These are phyloP conservation scores for Laguncularia racemosa DNA, from an alignment of 345 rosid species.

Conservation along the genomic window DNA sequence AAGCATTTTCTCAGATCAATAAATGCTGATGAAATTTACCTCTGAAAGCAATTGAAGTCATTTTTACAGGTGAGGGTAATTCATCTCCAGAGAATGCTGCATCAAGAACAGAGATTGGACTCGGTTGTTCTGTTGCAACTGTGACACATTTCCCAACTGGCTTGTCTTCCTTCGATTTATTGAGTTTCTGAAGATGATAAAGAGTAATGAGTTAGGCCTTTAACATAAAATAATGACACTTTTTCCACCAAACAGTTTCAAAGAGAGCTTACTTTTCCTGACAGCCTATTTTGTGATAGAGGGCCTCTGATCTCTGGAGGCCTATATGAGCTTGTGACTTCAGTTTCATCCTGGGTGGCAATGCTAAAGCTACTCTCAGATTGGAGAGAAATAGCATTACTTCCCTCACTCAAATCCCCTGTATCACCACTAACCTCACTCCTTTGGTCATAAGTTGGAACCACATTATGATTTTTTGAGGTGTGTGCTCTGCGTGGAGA, in stretches of 20 bases:
- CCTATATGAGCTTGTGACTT: slow-evolving; percentile 54
- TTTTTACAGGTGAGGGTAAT: slow-evolving; percentile 77
- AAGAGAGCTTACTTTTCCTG: slow-evolving; percentile 30
- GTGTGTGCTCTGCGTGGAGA: slow-evolving; percentile 31
- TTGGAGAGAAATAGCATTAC: slow-evolving; percentile 29
- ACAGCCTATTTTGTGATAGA: slow-evolving; percentile 8
- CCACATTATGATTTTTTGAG: slow-evolving; percentile 24
- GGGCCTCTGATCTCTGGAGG: slow-evolving; percentile 27
- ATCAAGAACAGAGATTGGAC: slow-evolving; percentile 94
- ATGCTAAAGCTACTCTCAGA: slow-evolving; percentile 51
- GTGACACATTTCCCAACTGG: slow-evolving; percentile 24
- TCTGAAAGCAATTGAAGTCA: slow-evolving; percentile 49
- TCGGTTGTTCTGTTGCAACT: slow-evolving; percentile 67
- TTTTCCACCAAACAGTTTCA: background rate
- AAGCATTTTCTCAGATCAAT: background rate
- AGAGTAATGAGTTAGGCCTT: slow-evolving; percentile 15
- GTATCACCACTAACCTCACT: slow-evolving; percentile 37
- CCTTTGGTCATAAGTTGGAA: slow-evolving; percentile 32
- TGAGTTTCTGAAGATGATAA: slow-evolving; percentile 42
- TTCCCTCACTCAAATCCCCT: slow-evolving; percentile 39
- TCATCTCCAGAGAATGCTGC: slow-evolving; percentile 65
- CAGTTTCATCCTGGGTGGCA: slow-evolving; percentile 48
- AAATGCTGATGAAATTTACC: slow-evolving; percentile 28
- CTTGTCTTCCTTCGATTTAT: slow-evolving; percentile 24
- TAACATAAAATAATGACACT: background rate